Base-by-base conservation (phyloP, 345 rosid genomes). In the Nephelium lappaceum region DNA sequence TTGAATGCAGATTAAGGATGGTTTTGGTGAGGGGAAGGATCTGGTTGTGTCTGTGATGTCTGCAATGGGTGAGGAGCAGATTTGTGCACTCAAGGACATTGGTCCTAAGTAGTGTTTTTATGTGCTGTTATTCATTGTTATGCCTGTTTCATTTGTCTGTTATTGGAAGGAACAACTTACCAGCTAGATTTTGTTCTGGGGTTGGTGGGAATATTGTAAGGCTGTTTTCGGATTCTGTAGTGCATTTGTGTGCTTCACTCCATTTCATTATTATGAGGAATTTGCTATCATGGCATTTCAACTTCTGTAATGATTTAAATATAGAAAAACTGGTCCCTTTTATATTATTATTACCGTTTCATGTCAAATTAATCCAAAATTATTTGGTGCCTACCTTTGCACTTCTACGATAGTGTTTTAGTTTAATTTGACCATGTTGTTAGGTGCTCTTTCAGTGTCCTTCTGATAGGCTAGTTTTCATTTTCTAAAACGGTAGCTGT, bases 21-120 rank as follows among this genome's bases (percentile, higher is more conserved):
- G 90, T 25, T 85, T 87, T 80, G 85, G 36, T 2, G 88, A 85
- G 42, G 90, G 90, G 25, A 85, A 87, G 76, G 88, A 87, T 72
- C 80, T 87, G 79, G 88, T 83, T 62, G 85, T 87, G 82, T 60
- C 83, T 24, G 88, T 87, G 60, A 87, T 87, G 90, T 81, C 85
- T 62, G 77, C 90, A 47, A 87, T 87, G 90, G 90, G 90, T 31
- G 90, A 87, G 83, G 90, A 87, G 79, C 90, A 85, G 84, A 85
- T 87, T 53, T 83, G 85, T 78, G 83, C 87, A 71, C 88, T 87
- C 4, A 87, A 85, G 83, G 90, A 87, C 74, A 85, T 87, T 81
- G 90, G 90, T 27, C 85, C 88, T 0, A 87, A 83, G 69, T 81
- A 71, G 63, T 58, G 51, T 53, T 1, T 2, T 19, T 1, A 1